phyloP scores from a whole-genome alignment of 2,329 filamentous ascomycete species.

The Chaetomium globosum region DNA sequence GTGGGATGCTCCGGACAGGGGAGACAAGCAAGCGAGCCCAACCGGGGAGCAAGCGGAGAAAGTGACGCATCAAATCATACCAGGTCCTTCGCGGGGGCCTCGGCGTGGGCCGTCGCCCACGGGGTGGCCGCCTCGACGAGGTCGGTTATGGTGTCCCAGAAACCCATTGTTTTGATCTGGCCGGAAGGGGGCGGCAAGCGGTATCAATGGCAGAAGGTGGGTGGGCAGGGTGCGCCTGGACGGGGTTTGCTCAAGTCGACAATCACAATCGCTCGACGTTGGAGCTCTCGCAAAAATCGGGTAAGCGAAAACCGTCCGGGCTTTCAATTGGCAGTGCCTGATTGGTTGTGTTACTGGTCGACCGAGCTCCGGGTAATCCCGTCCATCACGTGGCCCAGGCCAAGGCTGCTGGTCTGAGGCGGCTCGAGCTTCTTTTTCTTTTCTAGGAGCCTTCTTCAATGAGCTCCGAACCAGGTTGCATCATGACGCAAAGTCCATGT shows the following conservation, averaged over 20 bases:
- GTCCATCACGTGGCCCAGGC: conserved; percentile 31
- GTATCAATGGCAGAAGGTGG: conserved; percentile 36
- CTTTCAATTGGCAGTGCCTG: conserved; percentile 32
- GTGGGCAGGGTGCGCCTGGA: conserved; percentile 37
- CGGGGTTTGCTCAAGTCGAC: conserved; percentile 25
- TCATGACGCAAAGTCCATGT: not conserved
- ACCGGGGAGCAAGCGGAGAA: conserved; percentile 18
- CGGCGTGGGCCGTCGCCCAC: conserved; percentile 66
- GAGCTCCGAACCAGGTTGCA: not conserved
- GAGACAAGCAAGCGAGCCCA: conserved; percentile 2
- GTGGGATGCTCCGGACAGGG: not conserved
- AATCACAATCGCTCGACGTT: conserved; percentile 37
- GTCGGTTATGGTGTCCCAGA: conserved; percentile 67
- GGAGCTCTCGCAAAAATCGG: conserved; percentile 43
- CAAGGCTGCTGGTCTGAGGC: not conserved
- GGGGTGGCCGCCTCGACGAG: conserved; percentile 66
- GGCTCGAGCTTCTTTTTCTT: not conserved
- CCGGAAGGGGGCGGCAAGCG: conserved; percentile 34
- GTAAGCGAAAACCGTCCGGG: conserved; percentile 72
- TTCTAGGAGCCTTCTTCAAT: not conserved
- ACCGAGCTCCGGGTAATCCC: conserved; percentile 32
- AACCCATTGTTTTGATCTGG: conserved; percentile 60
- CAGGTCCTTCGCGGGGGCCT: conserved; percentile 67
- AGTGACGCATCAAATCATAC: conserved; percentile 31
- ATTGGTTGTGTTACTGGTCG: conserved; percentile 30